These are phyloP conservation scores for Apiospora rasikravindrae DNA, from an alignment of 2,329 filamentous ascomycete genomes.

Conservation along the genomic window DNA sequence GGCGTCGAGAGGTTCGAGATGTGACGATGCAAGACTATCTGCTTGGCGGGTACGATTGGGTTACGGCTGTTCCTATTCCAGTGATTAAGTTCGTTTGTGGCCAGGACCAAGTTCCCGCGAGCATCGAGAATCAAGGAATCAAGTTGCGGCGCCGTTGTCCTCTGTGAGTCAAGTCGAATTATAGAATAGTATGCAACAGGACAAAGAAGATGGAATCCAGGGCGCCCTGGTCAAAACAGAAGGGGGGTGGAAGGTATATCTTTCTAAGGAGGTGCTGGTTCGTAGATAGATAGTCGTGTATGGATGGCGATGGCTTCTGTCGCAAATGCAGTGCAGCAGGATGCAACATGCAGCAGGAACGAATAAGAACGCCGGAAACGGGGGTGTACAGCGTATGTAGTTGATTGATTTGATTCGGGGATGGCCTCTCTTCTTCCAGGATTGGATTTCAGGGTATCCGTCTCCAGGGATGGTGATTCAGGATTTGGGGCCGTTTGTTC, in stretches of 20 bases:
- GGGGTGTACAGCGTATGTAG: slow-evolving; percentile 14
- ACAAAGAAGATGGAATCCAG: background rate
- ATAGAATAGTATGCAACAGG: background rate
- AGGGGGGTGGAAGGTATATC: background rate
- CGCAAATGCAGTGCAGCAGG: background rate
- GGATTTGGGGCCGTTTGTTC: slow-evolving; percentile 16
- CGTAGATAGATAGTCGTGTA: background rate
- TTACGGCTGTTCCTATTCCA: background rate
- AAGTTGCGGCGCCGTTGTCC: slow-evolving; percentile 2
- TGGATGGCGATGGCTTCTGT: slow-evolving; percentile 2
- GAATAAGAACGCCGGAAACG: slow-evolving; percentile 3
- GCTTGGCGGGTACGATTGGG: background rate
- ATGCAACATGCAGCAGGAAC: slow-evolving; percentile 9
- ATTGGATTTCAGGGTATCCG: slow-evolving; percentile 8
- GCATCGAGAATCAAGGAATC: background rate
- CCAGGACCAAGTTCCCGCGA: background rate
- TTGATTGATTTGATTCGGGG: slow-evolving; percentile 12
- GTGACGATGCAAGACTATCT: background rate
- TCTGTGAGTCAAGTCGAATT: background rate
- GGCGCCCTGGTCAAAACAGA: background rate
- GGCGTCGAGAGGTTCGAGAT: slow-evolving; percentile 1
- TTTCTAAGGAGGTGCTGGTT: background rate
- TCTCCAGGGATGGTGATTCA: slow-evolving; percentile 14
- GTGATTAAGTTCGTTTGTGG: background rate
- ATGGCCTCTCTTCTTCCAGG: background rate